Evolutionary conservation across 768 basidiomycete genomes (phyloP).

Genomic region (Lactarius sanguifluus): DNA sequence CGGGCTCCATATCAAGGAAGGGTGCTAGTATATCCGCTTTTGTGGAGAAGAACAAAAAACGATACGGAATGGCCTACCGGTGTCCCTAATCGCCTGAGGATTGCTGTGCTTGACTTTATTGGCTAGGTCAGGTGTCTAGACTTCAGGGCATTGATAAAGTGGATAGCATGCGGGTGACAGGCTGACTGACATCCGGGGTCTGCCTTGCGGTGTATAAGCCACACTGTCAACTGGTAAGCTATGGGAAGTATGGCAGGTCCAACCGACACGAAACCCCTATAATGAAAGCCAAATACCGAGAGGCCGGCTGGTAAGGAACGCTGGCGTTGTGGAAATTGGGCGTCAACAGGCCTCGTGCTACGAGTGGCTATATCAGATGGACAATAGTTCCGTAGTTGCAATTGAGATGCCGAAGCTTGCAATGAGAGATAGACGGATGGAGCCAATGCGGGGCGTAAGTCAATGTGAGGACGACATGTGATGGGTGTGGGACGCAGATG

Average conservation of each 20-base stretch:
- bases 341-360: conserved; percentile 11
- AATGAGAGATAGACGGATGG: conserved; percentile 9
- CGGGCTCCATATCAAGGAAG: not conserved
- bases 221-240: not conserved
- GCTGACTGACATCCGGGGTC: not conserved
- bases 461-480: conserved; percentile 10
- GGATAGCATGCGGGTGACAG: not conserved
- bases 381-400: conserved; percentile 1
- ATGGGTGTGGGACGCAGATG: conserved; percentile 10
- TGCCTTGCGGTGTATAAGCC: not conserved
- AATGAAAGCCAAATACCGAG: not conserved
- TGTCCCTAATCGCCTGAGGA: not conserved
- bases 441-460: conserved; percentile 18
- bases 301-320: not conserved
- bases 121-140: conserved; percentile 11
- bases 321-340: not conserved
- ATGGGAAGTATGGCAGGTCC: not conserved
- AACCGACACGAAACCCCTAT: not conserved
- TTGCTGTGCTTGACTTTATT: conserved; percentile 8
- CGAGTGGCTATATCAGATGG: conserved; percentile 8
- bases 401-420: conserved; percentile 3
- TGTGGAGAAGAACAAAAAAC: not conserved
- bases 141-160: conserved; percentile 16
- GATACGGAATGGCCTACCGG: not conserved
- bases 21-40: conserved; percentile 1